Conservation (phyloP, 495 filamentous ascomycete genomes). For the Achaetomiella virescens region DNA sequence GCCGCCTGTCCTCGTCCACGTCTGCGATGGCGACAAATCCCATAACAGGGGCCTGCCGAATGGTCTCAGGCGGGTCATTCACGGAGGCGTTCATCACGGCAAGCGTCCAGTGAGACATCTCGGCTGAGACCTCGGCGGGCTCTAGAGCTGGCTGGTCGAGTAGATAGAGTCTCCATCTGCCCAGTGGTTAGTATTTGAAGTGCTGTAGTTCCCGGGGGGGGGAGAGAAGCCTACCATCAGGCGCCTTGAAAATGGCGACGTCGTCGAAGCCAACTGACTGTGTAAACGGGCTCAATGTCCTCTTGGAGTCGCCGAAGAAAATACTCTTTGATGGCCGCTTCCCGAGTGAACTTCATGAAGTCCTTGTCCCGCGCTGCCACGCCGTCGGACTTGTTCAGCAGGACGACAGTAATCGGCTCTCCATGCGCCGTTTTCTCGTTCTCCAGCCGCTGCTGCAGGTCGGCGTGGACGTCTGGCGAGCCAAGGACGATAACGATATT, state of each 20-base stretch:
- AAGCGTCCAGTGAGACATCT: conserved; percentile 63
- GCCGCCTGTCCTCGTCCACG: conserved; percentile 78
- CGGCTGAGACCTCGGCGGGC: conserved; percentile 49
- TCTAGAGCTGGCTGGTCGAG: conserved; percentile 47
- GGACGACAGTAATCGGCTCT: conserved; percentile 65
- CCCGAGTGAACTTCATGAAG: conserved; percentile 64
- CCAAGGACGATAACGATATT: conserved; percentile 79
- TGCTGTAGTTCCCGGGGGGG: neutral
- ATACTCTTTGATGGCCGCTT: conserved; percentile 78
- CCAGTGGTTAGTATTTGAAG: conserved; percentile 27
- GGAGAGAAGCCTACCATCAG: conserved; percentile 17
- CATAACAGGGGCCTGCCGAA: conserved; percentile 80
- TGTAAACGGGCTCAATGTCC: conserved; percentile 77
- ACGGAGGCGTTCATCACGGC: conserved; percentile 70
- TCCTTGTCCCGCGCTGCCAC: conserved; percentile 72
- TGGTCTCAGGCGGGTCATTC: conserved; percentile 58
- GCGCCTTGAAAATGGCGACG: conserved; percentile 53
- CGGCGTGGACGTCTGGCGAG: conserved; percentile 72
- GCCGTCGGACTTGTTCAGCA: conserved; percentile 80
- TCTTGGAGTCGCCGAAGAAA: conserved; percentile 80
- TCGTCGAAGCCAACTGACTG: conserved; percentile 70
- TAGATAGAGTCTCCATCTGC: conserved; percentile 23
- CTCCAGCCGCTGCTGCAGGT: conserved; percentile 67
- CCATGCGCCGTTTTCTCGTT: conserved; percentile 53
- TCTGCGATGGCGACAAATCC: conserved; percentile 89